Percentiles rank a stretch among this genome's conserved stretches.
These are phyloP conservation scores for Penicillium glabrum DNA, from an alignment of 2,329 filamentous ascomycete species.

Conservation along the genomic window DNA sequence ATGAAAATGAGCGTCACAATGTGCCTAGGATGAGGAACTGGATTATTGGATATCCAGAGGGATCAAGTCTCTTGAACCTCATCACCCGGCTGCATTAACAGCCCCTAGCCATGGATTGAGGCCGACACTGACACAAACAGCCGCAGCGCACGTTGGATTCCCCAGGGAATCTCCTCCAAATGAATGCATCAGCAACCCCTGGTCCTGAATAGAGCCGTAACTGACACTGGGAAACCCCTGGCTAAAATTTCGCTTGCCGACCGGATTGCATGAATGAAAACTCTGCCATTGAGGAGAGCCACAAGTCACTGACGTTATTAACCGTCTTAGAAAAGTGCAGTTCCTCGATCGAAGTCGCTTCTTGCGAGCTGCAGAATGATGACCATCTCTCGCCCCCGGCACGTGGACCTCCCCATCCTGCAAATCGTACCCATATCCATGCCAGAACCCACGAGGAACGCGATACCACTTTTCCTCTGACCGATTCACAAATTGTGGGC, in stretches of 20 bases:
- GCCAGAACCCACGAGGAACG: not conserved
- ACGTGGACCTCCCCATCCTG: not conserved
- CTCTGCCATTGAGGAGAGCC: not conserved
- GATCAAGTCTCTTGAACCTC: not conserved
- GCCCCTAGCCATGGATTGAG: not conserved
- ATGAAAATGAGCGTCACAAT: not conserved
- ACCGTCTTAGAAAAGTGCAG: not conserved
- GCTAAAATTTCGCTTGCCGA: not conserved
- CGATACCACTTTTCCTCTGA: not conserved
- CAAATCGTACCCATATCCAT: not conserved
- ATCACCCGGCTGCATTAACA: not conserved
- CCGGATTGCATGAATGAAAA: not conserved
- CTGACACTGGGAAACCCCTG: not conserved
- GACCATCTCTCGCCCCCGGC: not conserved
- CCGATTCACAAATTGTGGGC: no score
- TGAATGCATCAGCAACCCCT: not conserved
- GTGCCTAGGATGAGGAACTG: not conserved
- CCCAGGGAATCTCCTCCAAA: not conserved
- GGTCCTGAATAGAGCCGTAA: not conserved
- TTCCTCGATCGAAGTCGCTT: not conserved
- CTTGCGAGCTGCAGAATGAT: not conserved
- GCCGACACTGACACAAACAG: not conserved
- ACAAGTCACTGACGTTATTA: not conserved
- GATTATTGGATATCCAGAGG: not conserved
- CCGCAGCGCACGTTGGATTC: not conserved